phyloP scores from a whole-genome alignment of 129 eudicot genomes.

The Flaveria sonorensis region DNA sequence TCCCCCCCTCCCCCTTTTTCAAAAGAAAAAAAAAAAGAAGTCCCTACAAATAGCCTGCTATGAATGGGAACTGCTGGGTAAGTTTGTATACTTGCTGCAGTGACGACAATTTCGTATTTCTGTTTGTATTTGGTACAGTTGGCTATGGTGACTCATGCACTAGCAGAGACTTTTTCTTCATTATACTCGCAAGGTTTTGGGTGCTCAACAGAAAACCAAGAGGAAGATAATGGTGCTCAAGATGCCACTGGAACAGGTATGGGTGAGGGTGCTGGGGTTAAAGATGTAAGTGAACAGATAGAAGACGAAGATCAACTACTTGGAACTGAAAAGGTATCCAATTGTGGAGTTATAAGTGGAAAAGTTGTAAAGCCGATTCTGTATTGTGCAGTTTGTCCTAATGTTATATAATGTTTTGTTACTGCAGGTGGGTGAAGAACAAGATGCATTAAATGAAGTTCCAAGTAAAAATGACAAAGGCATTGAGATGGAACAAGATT shows the following conservation, averaged over 20 bases:
- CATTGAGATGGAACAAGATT: conserved; percentile 90
- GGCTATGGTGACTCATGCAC: conserved; percentile 59
- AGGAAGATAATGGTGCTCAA: conserved; percentile 49
- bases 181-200: conserved; percentile 83
- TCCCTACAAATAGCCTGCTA: background rate
- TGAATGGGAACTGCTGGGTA: no score
- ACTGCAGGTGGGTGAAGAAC: conserved; percentile 60
- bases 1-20: no score
- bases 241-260: conserved; percentile 85
- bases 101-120: background rate
- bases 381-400: background rate
- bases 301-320: conserved; percentile 91
- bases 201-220: conserved; percentile 48
- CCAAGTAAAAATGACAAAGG: conserved; percentile 77
- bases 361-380: background rate
- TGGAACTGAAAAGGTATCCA: conserved; percentile 68
- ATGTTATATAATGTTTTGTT: conserved; percentile 13
- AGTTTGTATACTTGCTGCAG: background rate
- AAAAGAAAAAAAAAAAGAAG: no score
- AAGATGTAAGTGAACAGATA: conserved; percentile 93
- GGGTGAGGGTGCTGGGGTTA: conserved; percentile 88
- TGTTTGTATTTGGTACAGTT: conserved; percentile 46
- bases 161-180: conserved; percentile 67
- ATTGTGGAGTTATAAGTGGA: background rate
- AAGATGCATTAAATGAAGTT: conserved; percentile 46